Evolutionary conservation across 148 eudicot species (phyloP), one percentile per base, ranked within the genome.

Genomic region (Silene conica): DNA sequence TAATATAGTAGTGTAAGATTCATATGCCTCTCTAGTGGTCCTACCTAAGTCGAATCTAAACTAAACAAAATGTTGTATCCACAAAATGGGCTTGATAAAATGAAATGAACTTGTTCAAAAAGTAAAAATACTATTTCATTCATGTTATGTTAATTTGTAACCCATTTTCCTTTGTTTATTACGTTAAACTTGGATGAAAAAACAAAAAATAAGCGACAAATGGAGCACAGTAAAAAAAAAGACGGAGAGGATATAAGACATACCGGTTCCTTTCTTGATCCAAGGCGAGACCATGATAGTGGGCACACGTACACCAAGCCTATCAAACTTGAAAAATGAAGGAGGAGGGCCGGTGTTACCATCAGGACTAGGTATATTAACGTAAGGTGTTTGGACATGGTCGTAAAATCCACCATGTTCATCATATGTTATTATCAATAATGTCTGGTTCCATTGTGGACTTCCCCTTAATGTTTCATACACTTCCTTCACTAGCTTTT

Each of bases 221-320:
- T 11, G 18, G 15, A 38, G 5, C 15, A 11, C 9, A 50, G 9
- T 50, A 0, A 50, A 50, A 14, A 50, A 8, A 26, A n/a, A n/a
- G 10, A 46, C 12, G 50, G 55, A 2, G 1, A 0, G 14, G 9
- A 13, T 48, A 10, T 11, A 48, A 14, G 16, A 48, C 7, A 48
- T 82, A 95, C 98, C 90, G 14, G 92, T 86, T 67, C 92, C 97
- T 81, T 89, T 89, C 62, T 81, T 86, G 85, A 94, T 91, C 98
- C 98, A 94, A 80, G 98, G 98, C 54, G 97, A 94, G 64, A 88
- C 97, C 98, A 94, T 91, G 18, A 91, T 91, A 0, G 97, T 90
- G 0, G 97, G 98, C 5, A 94, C 96, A 38, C 97, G 91, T 75
- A 94, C 97, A 9, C 98, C 98, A 13, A 94, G 92, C 66, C 98